Evolutionary conservation across 2,329 filamentous ascomycete genomes (phyloP), one percentile per base, ranked within the genome.

Genomic region (Fusarium mundagurra): DNA sequence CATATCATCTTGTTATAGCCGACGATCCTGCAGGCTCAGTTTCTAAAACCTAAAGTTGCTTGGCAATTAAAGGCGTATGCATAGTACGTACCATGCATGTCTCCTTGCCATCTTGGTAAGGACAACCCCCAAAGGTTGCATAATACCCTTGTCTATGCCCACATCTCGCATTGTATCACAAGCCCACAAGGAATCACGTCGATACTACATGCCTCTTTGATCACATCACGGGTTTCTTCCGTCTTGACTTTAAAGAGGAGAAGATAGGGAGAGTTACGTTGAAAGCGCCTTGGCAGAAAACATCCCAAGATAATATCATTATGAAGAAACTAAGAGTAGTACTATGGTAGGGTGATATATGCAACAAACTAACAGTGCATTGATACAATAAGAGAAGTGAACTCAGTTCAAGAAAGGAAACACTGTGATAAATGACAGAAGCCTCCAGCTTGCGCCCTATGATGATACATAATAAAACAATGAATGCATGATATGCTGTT

Each of bases 401-500:
- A 64, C 43, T 54, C 33, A 41, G 41, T 48, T 47, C n/a, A 27
- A 58, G 29, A 43, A 67, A 29, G 24, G 44, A 43, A 48, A 60
- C 34, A 31, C 16, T 51, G 36, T 47, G 60, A 44, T 53, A 67
- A 65, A 22, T 61, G 44, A 69, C 33, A 51, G 60, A 57, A 57
- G 33, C 53, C 64, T 39, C 38, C 31, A 34, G 47, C 41, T 54
- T 63, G 62, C 72, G 45, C 68, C 72, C 61, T 45, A 33, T 72
- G 57, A 59, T 64, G 29, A 31, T 73, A 66, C 57, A 72, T 60
- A 47, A 72, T 69, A 31, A 61, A 44, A 45, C 34, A 72, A 72
- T 33, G 64, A 61, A 74, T 74, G 53, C 69, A 62, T 45, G 62
- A 64, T 60, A 73, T 65, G 68, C 74, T 72, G 62, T 76, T 60